phyloP scores from a whole-genome alignment of 805 yeast species.

The Lipomyces japonicus region DNA sequence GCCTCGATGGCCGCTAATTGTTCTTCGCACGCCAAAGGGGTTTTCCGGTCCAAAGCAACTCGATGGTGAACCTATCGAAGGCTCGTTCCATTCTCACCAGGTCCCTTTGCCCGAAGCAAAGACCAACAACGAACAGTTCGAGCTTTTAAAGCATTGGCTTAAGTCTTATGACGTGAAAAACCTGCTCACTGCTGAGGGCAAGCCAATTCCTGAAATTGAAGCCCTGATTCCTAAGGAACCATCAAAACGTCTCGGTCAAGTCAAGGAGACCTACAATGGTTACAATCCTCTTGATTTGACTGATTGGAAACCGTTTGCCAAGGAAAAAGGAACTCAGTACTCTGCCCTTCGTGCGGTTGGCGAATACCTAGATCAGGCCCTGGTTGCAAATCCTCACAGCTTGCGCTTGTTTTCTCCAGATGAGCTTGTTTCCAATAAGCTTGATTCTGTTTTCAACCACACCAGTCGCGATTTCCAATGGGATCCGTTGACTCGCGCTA shows the following conservation, averaged over 20 bases:
- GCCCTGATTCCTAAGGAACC: constrained; percentile 18
- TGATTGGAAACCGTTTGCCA: constrained; percentile 26
- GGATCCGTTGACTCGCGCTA: constrained; percentile 23
- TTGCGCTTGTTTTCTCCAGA: constrained; percentile 29
- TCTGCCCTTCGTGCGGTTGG: constrained; percentile 26
- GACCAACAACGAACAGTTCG: constrained; percentile 23
- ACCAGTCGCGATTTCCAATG: constrained; percentile 24
- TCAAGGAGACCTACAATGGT: constrained; percentile 25
- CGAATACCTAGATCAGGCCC: constrained; percentile 20
- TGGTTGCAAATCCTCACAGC: constrained; percentile 20
- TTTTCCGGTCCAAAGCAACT: constrained; percentile 27
- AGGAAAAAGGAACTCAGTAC: constrained; percentile 22
- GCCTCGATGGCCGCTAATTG: constrained; percentile 30
- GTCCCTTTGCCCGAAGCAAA: constrained; percentile 29
- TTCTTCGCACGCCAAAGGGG: constrained; percentile 31
- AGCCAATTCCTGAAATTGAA: constrained; percentile 21
- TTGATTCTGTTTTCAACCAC: constrained; percentile 28
- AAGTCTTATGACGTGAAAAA: constrained; percentile 18
- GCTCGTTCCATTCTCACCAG: constrained; percentile 30
- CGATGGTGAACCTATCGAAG: constrained; percentile 26
- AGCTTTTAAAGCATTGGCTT: constrained; percentile 25
- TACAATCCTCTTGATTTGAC: constrained; percentile 22
- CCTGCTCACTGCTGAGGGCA: constrained; percentile 22
- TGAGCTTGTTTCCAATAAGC: constrained; percentile 29
- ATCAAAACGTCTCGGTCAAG: constrained; percentile 26